Base-by-base conservation (phyloP, 371 early-diverging fungal genomes). In the Mortierella sp. region DNA sequence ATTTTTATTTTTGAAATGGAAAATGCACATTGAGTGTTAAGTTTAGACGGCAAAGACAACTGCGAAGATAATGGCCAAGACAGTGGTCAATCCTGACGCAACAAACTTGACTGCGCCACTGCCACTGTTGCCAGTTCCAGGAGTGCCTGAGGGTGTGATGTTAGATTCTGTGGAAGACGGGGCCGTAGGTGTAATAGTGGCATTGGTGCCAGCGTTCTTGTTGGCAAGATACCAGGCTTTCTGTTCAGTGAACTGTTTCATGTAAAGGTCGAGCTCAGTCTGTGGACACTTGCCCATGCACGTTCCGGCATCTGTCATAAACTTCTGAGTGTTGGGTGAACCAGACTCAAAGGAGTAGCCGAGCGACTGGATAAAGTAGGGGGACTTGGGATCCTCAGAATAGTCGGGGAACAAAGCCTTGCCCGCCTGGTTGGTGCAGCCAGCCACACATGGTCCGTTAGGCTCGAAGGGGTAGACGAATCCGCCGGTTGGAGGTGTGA, bases 291-390 rank as follows among this genome's bases (percentile, higher is more conserved):
- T 43, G 19, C 71, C 67, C 86, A 83, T 82, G 76, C 89, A 89
- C 43, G 80, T 83, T 31, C 89, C 88, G 54, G 88, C 86, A 37
- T 80, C 28, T 31, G 88, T 88, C 88, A 88, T 88, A 71, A 83
- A 89, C 40, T 82, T 61, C 0, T 59, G 75, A 54, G 87, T 87
- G 50, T 87, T 76, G 31, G 77, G 69, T 9, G 87, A 82, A 2
- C 82, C 83, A n/a, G 83, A 78, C 57, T 73, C 86, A 67, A 87
- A 88, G 31, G 79, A 55, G 50, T 76, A 83, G 21, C 71, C 50
- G n/a, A 88, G 75, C 0, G 88, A 88, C 46, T 81, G 72, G 71
- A 89, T 78, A 44, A 86, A 88, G 55, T 88, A 82, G 19, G 82
- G 79, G 0, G 87, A 88, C 14, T 55, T 57, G 53, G 83, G 83